Conservation (phyloP, 768 basidiomycete genomes). For the Lactifluus hygrophoroides region DNA sequence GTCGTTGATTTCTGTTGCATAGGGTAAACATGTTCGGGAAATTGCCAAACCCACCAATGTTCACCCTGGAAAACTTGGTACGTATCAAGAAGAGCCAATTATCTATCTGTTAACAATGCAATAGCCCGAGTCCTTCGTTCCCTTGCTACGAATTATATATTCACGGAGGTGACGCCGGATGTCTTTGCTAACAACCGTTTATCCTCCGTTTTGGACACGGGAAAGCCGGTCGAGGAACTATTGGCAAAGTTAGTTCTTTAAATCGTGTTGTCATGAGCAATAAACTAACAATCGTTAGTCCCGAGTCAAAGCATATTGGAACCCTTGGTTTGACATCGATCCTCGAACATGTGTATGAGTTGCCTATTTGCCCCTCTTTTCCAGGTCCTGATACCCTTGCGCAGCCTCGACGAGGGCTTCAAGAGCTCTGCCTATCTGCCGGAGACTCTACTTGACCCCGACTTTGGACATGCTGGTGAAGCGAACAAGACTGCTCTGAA, state of each 20-base stretch:
- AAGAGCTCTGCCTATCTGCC: constrained; percentile 21
- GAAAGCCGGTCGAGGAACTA: constrained; percentile 24
- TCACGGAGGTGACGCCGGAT: constrained; percentile 23
- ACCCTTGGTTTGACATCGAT: constrained; percentile 8
- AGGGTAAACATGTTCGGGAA: constrained; percentile 28
- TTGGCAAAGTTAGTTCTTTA: not conserved
- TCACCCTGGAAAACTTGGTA: constrained; percentile 14
- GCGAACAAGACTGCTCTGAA: constrained; percentile 3
- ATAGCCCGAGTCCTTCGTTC: constrained; percentile 25
- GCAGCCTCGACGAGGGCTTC: constrained; percentile 8
- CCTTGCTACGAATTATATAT: constrained; percentile 26
- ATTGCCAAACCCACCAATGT: constrained; percentile 28
- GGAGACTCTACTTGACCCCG: constrained; percentile 21
- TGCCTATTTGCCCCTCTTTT: not conserved
- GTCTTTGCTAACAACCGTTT: constrained; percentile 26
- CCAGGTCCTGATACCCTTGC: not conserved
- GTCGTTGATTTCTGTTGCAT: not conserved
- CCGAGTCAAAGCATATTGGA: constrained; percentile 2
- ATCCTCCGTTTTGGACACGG: constrained; percentile 26
- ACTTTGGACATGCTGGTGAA: not conserved
- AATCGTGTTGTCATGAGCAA: not conserved
- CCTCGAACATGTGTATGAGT: constrained; percentile 8
- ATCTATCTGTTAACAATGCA: too few species aligned
- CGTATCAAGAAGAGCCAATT: not conserved
- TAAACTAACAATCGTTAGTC: not conserved